Evolutionary conservation across 2,329 filamentous ascomycete species (phyloP), one percentile per base, ranked within the genome.

Genomic region (Didymella pomorum): DNA sequence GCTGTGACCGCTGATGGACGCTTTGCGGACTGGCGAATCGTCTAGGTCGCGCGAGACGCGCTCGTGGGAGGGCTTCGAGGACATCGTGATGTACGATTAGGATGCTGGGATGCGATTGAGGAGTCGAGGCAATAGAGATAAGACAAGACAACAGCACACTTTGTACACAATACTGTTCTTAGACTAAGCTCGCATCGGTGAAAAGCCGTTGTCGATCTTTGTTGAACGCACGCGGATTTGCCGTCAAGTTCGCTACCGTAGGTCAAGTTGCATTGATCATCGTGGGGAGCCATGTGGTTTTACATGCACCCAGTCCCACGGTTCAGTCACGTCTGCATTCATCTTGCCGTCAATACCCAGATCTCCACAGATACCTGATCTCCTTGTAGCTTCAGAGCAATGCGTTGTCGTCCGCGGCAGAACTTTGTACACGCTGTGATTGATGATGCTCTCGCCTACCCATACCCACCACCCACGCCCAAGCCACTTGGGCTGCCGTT

Each of bases 31-130:
- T 0, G 56, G 46, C 8, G 50, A 58, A 2, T 51, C 44, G 25
- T 58, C 56, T 3, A 53, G 6, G 7, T 58, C 50, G 45, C 50
- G 56, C 41, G 50, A 58, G 18, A 54, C 18, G 46, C 56, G 56
- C 39, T 54, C 51, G 31, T 58, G 56, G 16, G 41, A 50, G 16
- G 50, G 56, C 23, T 58, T 58, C 23, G 54, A 50, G 9, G 56
- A 58, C 56, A 58, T 58, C 6, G 14, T 46, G 16, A 23, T 29
- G 29, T 11, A 31, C 2, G 14, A 10, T 31, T 20, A 53, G 48
- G n/a, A n/a, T 9, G 35, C 7, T 12, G 7, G 16, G 37, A 12
- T 20, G 7, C 4, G 10, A 20, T 9, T n/a, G 25, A 39, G 11
- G 2, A 25, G 16, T 20, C n/a, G 12, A n/a, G 20, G 9, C 18